phyloP scores from a whole-genome alignment of 495 filamentous ascomycete species.

The Penicilliopsis zonata region DNA sequence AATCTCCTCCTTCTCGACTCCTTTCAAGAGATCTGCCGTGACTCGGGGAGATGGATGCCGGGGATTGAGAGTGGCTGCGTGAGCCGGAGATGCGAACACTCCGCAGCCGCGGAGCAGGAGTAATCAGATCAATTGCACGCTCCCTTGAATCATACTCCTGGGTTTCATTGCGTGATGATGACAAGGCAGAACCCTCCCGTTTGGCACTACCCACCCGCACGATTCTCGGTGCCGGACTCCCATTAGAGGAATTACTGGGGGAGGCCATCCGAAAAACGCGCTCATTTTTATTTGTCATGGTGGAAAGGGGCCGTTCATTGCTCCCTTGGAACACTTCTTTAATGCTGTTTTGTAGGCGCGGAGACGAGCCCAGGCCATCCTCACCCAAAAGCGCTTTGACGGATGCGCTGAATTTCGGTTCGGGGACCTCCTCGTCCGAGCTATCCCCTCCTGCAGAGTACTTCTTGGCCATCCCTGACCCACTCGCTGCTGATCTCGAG shows the following conservation, averaged over 20 bases:
- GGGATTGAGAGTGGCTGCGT: constrained; percentile 24
- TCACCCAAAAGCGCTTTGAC: constrained; percentile 66
- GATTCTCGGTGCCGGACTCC: constrained; percentile 36
- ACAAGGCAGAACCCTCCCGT: constrained; percentile 13
- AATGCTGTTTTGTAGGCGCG: constrained; percentile 31
- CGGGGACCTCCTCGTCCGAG: constrained; percentile 62
- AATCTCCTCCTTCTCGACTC: constrained; percentile 19
- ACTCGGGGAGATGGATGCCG: constrained; percentile 29
- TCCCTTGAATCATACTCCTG: constrained; percentile 15
- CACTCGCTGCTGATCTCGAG: constrained; percentile 8
- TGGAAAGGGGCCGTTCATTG: constrained; percentile 10
- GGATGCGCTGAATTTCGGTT: constrained; percentile 69
- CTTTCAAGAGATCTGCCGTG: constrained; percentile 23
- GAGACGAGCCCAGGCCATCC: constrained; percentile 43
- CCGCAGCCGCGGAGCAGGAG: constrained; percentile 51
- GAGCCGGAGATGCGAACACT: constrained; percentile 47
- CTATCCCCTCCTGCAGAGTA: constrained; percentile 50
- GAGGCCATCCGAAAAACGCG: constrained; percentile 28
- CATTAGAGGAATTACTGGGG: constrained; percentile 26
- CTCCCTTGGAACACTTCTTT: constrained; percentile 16
- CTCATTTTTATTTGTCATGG: constrained; percentile 19
- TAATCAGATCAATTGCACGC: constrained; percentile 43
- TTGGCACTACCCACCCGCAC: constrained; percentile 38
- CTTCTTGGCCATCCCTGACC: constrained; percentile 13
- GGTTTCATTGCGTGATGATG: constrained; percentile 20